Conservation (phyloP, 441 rosid species). For the Corymbia calophylla region DNA sequence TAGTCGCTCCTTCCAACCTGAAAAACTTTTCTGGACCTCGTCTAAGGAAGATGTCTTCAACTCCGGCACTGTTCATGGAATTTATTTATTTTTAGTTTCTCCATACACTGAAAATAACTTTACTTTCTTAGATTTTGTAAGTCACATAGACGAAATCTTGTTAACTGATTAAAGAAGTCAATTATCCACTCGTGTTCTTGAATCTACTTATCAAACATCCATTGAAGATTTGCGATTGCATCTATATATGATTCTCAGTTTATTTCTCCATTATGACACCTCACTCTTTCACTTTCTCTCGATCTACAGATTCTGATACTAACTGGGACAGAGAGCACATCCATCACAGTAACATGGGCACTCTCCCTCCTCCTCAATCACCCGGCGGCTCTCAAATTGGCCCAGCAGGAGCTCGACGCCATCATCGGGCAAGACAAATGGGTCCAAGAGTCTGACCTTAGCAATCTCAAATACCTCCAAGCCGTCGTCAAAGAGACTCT, state of each 20-base stretch:
- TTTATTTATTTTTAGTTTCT: not conserved
- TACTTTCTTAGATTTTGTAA: not conserved
- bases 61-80: not conserved
- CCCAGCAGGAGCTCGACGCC: constrained; percentile 4
- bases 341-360: constrained; percentile 1
- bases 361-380: constrained; percentile 2
- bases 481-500: constrained; percentile 2
- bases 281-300: not conserved
- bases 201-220: not conserved
- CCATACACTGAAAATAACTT: not conserved
- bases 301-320: not conserved
- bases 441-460: constrained; percentile 6
- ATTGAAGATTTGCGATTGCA: not conserved
- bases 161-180: not conserved
- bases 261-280: not conserved
- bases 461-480: constrained; percentile 1
- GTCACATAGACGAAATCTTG: not conserved
- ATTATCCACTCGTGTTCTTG: not conserved
- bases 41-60: not conserved
- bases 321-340: constrained; percentile 8
- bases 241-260: not conserved
- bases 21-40: not conserved
- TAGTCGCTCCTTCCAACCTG: not conserved
- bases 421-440: not conserved
- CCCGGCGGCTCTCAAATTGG: not conserved